phyloP scores from a whole-genome alignment of 306 rosid species.

The Vachellia pachyceras region DNA sequence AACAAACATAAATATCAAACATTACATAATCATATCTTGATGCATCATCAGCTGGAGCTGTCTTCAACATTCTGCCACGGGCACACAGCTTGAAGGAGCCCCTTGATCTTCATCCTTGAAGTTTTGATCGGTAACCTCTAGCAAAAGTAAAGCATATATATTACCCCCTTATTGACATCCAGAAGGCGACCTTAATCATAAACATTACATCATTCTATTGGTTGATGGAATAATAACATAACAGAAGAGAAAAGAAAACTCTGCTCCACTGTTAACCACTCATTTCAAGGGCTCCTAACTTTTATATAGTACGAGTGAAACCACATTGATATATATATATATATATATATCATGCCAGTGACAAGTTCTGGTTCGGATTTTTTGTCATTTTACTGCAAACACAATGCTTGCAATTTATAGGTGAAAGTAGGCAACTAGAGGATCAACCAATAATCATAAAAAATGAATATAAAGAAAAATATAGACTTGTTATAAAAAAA shows the following conservation, averaged over 20 bases:
- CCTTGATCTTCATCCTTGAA: constrained; percentile 58
- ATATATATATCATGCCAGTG: neutral
- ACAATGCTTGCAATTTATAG: neutral
- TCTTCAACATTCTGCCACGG: constrained; percentile 62
- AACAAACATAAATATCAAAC: constrained; percentile 20
- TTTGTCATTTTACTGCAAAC: neutral
- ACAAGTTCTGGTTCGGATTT: neutral
- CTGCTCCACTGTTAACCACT: constrained; percentile 10
- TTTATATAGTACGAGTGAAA: neutral
- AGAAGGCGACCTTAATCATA: constrained; percentile 22
- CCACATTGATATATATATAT: neutral
- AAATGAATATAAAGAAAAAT: neutral
- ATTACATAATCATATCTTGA: constrained; percentile 58
- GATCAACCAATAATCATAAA: neutral
- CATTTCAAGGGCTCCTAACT: neutral
- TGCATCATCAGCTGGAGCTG: constrained; percentile 43
- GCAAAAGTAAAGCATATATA: constrained; percentile 11
- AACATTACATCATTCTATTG: constrained; percentile 3
- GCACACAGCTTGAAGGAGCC: constrained; percentile 51
- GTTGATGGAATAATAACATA: constrained; percentile 27
- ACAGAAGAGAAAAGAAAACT: constrained; percentile 2
- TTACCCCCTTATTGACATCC: constrained; percentile 20
- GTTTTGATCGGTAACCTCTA: constrained; percentile 85
- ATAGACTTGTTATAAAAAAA: no score
- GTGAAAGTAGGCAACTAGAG: neutral